Evolutionary conservation across 495 filamentous ascomycete species (phyloP).

Genomic region (Penicillium parvum): DNA sequence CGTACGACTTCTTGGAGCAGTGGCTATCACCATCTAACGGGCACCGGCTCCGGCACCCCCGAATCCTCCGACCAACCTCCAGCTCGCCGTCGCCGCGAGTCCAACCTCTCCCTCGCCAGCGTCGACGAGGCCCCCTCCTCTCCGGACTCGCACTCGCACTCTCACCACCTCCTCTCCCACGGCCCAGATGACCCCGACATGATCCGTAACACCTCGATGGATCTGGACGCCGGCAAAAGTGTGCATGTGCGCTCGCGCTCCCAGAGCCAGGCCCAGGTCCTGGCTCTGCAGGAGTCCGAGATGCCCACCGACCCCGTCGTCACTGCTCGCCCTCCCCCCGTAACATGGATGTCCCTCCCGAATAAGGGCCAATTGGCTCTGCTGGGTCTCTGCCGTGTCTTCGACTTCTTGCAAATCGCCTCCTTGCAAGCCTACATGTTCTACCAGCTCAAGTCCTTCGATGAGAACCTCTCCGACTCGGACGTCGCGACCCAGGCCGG

Average conservation of each 20-base stretch:
- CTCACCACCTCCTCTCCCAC: constrained; percentile 1
- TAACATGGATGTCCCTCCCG: constrained; percentile 67
- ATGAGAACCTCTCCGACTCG: constrained; percentile 57
- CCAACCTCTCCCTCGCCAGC: constrained; percentile 34
- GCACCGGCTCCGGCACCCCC: constrained; percentile 18
- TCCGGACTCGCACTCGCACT: constrained; percentile 20
- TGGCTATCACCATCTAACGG: constrained; percentile 28
- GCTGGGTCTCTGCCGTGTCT: constrained; percentile 68
- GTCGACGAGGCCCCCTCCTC: constrained; percentile 35
- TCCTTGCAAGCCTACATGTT: constrained; percentile 68
- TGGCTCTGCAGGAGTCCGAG: constrained; percentile 19
- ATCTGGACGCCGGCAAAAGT: constrained; percentile 21
- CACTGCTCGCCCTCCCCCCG: constrained; percentile 31
- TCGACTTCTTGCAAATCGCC: constrained; percentile 46
- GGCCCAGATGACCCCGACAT: constrained; percentile 23
- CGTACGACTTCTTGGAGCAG: constrained; percentile 41
- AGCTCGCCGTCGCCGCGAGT: constrained; percentile 36
- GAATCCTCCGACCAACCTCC: constrained; percentile 28
- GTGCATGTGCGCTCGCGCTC: constrained; percentile 36
- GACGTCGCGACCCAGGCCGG: constrained; percentile 74
- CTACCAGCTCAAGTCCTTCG: constrained; percentile 70
- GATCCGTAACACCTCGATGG: constrained; percentile 36
- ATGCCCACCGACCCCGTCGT: constrained; percentile 11
- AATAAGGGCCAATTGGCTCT: constrained; percentile 69
- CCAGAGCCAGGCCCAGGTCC: constrained; percentile 26